phyloP scores from a whole-genome alignment of 2,329 filamentous ascomycete genomes.

The Chaetomiaceae sp. region DNA sequence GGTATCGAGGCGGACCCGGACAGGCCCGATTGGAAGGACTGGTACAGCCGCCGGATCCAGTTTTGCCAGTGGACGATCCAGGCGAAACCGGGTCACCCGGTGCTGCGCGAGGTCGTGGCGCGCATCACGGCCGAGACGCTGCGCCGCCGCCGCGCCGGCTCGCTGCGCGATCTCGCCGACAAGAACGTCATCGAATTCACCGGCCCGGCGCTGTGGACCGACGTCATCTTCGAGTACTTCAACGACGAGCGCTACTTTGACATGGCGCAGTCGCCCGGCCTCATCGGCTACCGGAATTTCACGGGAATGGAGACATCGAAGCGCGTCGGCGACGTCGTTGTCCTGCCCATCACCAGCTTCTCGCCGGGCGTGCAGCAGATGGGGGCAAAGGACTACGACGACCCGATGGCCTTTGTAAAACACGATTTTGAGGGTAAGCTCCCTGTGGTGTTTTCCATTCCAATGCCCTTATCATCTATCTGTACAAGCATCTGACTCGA shows the following conservation, averaged over 20 bases:
- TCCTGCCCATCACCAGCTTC: constrained; percentile 94
- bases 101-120: constrained; percentile 79
- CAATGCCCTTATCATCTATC: neutral
- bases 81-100: constrained; percentile 86
- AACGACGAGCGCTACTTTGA: constrained; percentile 88
- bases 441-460: neutral
- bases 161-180: constrained; percentile 53
- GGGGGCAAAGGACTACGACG: constrained; percentile 79
- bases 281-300: constrained; percentile 82
- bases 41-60: constrained; percentile 94
- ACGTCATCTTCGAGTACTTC: constrained; percentile 85
- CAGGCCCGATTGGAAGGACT: constrained; percentile 83
- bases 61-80: constrained; percentile 99
- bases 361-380: constrained; percentile 92
- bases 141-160: constrained; percentile 60
- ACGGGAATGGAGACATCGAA: constrained; percentile 77
- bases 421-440: constrained; percentile 87
- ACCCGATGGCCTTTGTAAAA: constrained; percentile 96
- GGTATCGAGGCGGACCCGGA: constrained; percentile 97
- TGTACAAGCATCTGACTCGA: constrained; percentile 16
- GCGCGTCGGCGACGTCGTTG: constrained; percentile 87
- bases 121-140: constrained; percentile 81
- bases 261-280: constrained; percentile 60
- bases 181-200: constrained; percentile 89
- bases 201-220: constrained; percentile 91